Base-by-base conservation (phyloP, 164 flowering plant species). In the Tetracentron sinense region DNA sequence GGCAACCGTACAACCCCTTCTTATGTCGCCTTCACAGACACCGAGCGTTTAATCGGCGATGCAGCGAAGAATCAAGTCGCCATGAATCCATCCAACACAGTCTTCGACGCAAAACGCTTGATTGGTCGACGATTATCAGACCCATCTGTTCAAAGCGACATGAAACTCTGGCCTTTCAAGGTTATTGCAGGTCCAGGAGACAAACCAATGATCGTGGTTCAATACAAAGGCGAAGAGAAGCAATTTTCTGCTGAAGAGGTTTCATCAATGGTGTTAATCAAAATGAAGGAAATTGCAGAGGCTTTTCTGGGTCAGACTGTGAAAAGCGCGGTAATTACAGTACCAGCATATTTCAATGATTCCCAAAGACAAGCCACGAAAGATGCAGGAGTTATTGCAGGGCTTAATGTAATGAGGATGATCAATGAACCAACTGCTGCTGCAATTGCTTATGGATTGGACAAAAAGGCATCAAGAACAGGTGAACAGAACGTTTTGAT, bases 1-100 rank as follows among this genome's bases (percentile, higher is more conserved):
- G 78, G 78, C 27, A 75, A 75, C 63, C 67, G 78, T 19, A 75
- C 78, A 8, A 72, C 78, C 22, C 78, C 78, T 0, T 75, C 78
- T 21, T 75, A 75, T 56, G 78, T 75, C 7, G 79, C 76, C 16
- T 75, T 75, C 71, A 72, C 79, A 16, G 79, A 75, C 59, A 72
- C 75, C 26, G 79, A 75, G 65, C 62, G 79, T 5, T 58, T 75
- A 6, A 62, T 75, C 31, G 79, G 79, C 27, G 79, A 75, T n/a
- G 73, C 79, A 16, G 79, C 79, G 26, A 72, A 68, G 63, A 72
- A 75, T 55, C 79, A 75, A 26, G 76, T 62, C 31, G 79, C 76
- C 49, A 54, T 72, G 58, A 77, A 77, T 46, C 77, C 77, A 4
- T 21, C 53, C 19, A 77, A 73, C 72, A 77, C 80, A 0, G 80